Evolutionary conservation across 345 rosid genomes (phyloP).

Genomic region (Eucalyptus shirleyi): DNA sequence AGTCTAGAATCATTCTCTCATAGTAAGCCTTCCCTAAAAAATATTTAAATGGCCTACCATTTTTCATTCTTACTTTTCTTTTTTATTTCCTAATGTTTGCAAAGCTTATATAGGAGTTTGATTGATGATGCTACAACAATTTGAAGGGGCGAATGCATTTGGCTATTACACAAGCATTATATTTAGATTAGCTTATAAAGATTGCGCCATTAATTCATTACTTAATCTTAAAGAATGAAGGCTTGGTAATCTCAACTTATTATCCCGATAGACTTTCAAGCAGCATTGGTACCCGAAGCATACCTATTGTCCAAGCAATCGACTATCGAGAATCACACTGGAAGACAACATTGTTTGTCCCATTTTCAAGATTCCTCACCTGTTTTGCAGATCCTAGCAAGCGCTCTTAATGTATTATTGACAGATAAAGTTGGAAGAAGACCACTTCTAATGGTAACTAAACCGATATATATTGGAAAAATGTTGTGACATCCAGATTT

Average conservation of each 20-base stretch:
- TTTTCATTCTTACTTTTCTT: neutral
- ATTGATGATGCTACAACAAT: conserved; percentile 27
- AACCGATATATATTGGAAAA: neutral
- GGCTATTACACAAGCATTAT: conserved; percentile 25
- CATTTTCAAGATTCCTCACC: neutral
- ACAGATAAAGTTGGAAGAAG: conserved; percentile 13
- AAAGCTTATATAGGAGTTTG: conserved; percentile 33
- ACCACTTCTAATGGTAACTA: neutral
- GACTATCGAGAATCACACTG: neutral
- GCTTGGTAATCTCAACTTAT: neutral
- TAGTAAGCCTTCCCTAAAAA: neutral
- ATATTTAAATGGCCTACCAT: neutral
- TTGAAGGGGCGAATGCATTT: conserved; percentile 25
- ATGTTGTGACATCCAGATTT: no score
- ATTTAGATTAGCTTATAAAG: conserved; percentile 27
- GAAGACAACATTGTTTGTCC: neutral
- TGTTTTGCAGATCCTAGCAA: neutral
- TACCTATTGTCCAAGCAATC: neutral
- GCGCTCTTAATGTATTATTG: neutral
- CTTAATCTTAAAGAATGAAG: neutral
- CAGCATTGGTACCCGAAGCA: neutral
- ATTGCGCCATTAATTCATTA: neutral
- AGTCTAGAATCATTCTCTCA: conserved; percentile 12
- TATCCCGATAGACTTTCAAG: neutral
- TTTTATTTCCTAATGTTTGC: neutral